Evolutionary conservation across 768 basidiomycete genomes (phyloP).

Genomic region (Filobasidium floriforme): DNA sequence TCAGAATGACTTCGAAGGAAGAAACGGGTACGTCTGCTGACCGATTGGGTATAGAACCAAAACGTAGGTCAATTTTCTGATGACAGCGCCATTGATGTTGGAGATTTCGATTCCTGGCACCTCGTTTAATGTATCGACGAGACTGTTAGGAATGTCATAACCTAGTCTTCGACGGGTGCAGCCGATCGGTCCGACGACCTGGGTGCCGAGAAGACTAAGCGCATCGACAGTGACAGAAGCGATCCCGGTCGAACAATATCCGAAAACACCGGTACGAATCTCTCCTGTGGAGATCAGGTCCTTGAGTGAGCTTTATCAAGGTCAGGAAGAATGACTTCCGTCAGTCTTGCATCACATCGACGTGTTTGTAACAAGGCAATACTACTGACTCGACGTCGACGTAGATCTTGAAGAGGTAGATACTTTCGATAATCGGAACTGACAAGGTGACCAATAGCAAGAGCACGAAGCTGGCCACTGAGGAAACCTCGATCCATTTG

Average conservation of each 20-base stretch:
- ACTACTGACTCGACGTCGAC: not conserved
- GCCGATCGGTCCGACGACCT: not conserved
- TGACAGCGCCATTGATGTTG: not conserved
- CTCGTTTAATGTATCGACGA: not conserved
- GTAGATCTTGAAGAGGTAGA: constrained; percentile 54
- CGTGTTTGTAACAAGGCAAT: not conserved
- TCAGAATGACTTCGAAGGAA: not conserved
- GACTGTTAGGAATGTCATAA: not conserved
- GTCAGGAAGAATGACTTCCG: not conserved
- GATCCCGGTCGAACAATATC: constrained; percentile 1
- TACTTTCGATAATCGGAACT: constrained; percentile 61
- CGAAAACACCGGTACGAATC: not conserved
- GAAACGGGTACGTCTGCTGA: not conserved
- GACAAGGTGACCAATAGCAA: constrained; percentile 69
- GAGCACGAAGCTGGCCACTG: constrained; percentile 59
- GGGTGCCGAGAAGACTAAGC: not conserved
- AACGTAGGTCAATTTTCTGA: not conserved
- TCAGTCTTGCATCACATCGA: not conserved
- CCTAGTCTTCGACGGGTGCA: not conserved
- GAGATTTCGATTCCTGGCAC: not conserved
- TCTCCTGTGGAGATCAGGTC: not conserved
- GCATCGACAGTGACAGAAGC: not conserved
- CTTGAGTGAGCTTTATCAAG: not conserved
- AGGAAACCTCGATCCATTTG: not conserved
- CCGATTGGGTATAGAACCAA: not conserved